Percentiles rank a stretch among this genome's conserved stretches.
These are phyloP conservation scores for Apiospora hydei DNA, from an alignment of 2,329 filamentous ascomycete genomes.

Conservation along the genomic window DNA sequence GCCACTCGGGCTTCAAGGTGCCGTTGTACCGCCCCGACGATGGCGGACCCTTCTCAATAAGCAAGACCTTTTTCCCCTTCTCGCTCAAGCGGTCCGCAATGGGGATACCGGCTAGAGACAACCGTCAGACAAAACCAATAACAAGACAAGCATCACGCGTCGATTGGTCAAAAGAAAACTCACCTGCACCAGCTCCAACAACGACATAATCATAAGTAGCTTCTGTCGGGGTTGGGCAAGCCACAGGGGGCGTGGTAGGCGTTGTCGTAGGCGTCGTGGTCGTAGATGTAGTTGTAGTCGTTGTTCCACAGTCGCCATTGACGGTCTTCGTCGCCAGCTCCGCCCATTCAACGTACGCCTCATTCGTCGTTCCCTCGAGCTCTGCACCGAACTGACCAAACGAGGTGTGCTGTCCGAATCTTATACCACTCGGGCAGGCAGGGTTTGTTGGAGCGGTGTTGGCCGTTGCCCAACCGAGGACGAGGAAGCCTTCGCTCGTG, in stretches of 20 bases:
- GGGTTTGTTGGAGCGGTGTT: slow-evolving; percentile 50
- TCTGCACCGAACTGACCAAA: slow-evolving; percentile 61
- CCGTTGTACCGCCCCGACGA: slow-evolving; percentile 73
- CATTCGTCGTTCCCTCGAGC: slow-evolving; percentile 41
- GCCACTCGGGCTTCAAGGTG: slow-evolving; percentile 67
- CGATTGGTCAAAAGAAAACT: background rate
- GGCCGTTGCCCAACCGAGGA: slow-evolving; percentile 64
- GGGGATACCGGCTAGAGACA: slow-evolving; percentile 51
- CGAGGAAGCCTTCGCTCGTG: slow-evolving; percentile 52
- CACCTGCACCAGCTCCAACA: slow-evolving; percentile 64
- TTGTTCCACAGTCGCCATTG: slow-evolving; percentile 37
- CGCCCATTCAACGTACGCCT: slow-evolving; percentile 51
- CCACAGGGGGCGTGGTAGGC: background rate
- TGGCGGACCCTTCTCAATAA: slow-evolving; percentile 66
- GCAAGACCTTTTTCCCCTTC: slow-evolving; percentile 68
- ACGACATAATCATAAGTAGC: slow-evolving; percentile 66
- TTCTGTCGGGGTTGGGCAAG: slow-evolving; percentile 41
- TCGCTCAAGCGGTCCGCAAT: slow-evolving; percentile 69
- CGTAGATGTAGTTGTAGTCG: slow-evolving; percentile 67
- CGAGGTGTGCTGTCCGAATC: slow-evolving; percentile 61
- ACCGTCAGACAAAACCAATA: background rate
- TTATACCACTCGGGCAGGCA: slow-evolving; percentile 51
- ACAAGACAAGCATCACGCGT: background rate
- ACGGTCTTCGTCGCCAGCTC: slow-evolving; percentile 51
- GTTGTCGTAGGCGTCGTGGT: slow-evolving; percentile 35